phyloP scores from a whole-genome alignment of 176 grass and related monocot genomes.

The Zizania latifolia region DNA sequence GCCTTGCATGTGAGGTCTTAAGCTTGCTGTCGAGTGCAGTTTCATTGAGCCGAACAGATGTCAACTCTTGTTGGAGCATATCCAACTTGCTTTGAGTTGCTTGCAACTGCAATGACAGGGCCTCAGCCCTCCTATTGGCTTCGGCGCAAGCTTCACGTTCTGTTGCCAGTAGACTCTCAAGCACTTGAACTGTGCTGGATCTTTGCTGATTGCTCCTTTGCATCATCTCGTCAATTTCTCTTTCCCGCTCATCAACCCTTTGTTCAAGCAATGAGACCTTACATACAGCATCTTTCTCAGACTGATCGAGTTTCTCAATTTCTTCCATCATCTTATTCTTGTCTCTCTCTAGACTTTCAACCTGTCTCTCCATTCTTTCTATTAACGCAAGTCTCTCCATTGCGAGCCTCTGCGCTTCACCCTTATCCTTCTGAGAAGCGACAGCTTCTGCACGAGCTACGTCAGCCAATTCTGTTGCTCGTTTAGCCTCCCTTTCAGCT shows the following conservation, averaged over 20 bases:
- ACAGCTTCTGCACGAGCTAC: conserved; percentile 57
- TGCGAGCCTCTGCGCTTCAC: conserved; percentile 66
- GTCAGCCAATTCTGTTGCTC: conserved; percentile 81
- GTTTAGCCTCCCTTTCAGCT: conserved; percentile 80
- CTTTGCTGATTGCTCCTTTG: conserved; percentile 78
- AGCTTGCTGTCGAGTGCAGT: conserved; percentile 79
- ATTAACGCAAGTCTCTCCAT: conserved; percentile 78
- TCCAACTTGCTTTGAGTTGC: conserved; percentile 89
- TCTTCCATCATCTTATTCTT: conserved; percentile 61
- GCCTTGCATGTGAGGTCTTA: conserved; percentile 52
- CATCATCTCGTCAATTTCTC: conserved; percentile 87
- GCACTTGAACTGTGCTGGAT: conserved; percentile 88
- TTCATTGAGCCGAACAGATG: conserved; percentile 73
- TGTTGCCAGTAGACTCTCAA: conserved; percentile 64
- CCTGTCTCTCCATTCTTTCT: conserved; percentile 74
- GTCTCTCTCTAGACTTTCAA: conserved; percentile 77
- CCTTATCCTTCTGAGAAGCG: conserved; percentile 77
- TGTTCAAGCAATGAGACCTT: conserved; percentile 69
- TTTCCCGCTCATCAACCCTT: conserved; percentile 82
- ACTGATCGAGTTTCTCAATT: conserved; percentile 60
- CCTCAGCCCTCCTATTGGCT: conserved; percentile 79
- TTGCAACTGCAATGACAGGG: conserved; percentile 82
- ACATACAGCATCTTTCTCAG: conserved; percentile 62
- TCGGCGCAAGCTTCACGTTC: conserved; percentile 71
- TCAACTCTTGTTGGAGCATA: conserved; percentile 88